Base-by-base conservation (phyloP, 2,329 filamentous ascomycete genomes). In the Fusarium piperis region DNA sequence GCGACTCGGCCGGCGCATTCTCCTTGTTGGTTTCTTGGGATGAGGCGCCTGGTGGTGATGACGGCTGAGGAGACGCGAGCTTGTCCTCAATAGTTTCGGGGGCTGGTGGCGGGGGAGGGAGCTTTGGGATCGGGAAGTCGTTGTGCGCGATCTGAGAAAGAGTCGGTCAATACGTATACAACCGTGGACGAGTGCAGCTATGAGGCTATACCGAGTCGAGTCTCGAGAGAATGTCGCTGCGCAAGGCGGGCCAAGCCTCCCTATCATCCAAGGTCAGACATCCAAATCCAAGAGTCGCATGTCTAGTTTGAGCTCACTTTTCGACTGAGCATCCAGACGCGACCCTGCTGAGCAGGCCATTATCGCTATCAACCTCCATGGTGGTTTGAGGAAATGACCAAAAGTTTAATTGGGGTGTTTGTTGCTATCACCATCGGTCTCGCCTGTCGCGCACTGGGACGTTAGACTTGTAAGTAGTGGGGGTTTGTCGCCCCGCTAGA, bases 81-180 rank as follows among this genome's bases (percentile, higher is more conserved):
- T 83, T 82, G 72, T 82, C 83, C 65, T 79, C 79, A 64, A 80
- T 78, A 81, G 73, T 78, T 77, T 65, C 83, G 78, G 61, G 83
- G 78, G 74, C 73, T 59, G 73, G 83, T 77, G 81, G 81, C 13
- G 83, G 82, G 16, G 83, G 82, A 35, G 87, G 86, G 59, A 89
- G 81, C 59, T 84, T 85, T 12, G 93, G 93, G 74, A 92, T 91
- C 44, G 93, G 90, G 76, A 97, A 97, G 59, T 92, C 91, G 78
- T 90, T 86, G 80, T 51, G 46, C 26, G 26, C 46, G 46, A 51
- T 51, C 74, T 60, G 73, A 83, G 36, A 35, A 56, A 8, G 12
- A 59, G 57, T 67, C 9, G 18, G 32, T 71, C 38, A 68, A 52
- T 56, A 28, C 28, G 26, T 26, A n/a, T 2, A 12, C 39, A 41